Conservation (phyloP, 495 filamentous ascomycete species). For the Sphaerosporella brunnea region DNA sequence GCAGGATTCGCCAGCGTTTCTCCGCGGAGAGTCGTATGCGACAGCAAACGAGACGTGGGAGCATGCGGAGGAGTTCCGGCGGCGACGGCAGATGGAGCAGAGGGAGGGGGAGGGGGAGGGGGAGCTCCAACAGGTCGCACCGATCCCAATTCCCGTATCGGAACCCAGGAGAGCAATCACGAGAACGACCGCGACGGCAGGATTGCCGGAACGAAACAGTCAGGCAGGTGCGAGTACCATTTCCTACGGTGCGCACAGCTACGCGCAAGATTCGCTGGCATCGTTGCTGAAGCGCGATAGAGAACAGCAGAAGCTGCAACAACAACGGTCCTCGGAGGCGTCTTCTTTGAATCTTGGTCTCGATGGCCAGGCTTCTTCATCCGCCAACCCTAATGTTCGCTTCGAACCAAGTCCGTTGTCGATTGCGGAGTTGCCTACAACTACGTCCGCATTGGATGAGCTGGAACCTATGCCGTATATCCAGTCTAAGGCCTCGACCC, state of each 20-base stretch:
- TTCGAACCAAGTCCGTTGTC: too few species aligned
- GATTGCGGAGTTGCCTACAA: too few species aligned
- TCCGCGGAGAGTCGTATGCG: conserved; percentile 22
- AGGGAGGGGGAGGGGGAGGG: conserved; percentile 9
- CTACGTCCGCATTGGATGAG: not conserved
- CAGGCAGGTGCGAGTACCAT: conserved; percentile 16
- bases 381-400: too few species aligned
- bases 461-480: not conserved
- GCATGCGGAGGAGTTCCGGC: conserved; percentile 9
- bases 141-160: not conserved
- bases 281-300: conserved; percentile 18
- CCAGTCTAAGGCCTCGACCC: conserved; percentile 9
- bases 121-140: not conserved
- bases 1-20: not conserved
- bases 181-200: not conserved
- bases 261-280: conserved; percentile 24
- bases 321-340: too few species aligned
- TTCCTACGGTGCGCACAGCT: conserved; percentile 13
- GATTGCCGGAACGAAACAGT: conserved; percentile 1
- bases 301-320: not conserved
- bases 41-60: conserved; percentile 22
- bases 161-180: too few species aligned
- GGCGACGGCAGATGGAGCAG: conserved; percentile 3
- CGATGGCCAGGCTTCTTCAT: too few species aligned
- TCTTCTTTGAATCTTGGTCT: too few species aligned